Conservation (phyloP, 495 filamentous ascomycete species). For the Lepraria neglecta region DNA sequence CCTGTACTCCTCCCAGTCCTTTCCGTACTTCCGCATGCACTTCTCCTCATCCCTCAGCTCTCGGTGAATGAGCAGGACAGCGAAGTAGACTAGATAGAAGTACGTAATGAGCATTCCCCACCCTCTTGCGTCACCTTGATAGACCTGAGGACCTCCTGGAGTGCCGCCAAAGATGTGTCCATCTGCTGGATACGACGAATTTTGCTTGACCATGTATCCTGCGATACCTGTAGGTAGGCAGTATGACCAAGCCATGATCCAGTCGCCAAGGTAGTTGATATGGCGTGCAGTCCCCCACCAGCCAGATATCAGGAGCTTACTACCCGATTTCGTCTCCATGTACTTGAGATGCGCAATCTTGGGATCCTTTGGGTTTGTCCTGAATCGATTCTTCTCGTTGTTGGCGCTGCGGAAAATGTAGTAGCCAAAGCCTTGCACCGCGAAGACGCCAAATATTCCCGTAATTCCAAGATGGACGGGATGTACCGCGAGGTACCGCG, state of each 20-base stretch:
- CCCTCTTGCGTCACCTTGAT: constrained; percentile 65
- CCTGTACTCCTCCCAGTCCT: constrained; percentile 88
- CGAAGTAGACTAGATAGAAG: constrained; percentile 94
- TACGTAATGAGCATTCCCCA: constrained; percentile 88
- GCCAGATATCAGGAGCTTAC: constrained; percentile 72
- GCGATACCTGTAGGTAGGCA: constrained; percentile 83
- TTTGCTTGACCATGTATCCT: constrained; percentile 59
- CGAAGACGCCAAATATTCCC: constrained; percentile 56
- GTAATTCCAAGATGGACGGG: constrained; percentile 65
- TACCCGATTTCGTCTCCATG: constrained; percentile 78
- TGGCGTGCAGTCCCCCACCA: constrained; percentile 95
- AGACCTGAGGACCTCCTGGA: constrained; percentile 45
- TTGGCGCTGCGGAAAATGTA: constrained; percentile 88
- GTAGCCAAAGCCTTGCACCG: constrained; percentile 64
- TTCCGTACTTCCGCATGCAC: constrained; percentile 85
- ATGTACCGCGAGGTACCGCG: constrained; percentile 79
- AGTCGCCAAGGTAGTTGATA: constrained; percentile 98
- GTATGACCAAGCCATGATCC: constrained; percentile 90
- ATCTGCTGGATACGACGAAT: constrained; percentile 23
- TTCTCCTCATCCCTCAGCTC: constrained; percentile 88
- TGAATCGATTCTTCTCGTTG: constrained; percentile 90
- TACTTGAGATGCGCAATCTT: constrained; percentile 73
- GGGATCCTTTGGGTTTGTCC: constrained; percentile 80
- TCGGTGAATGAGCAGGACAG: constrained; percentile 80
- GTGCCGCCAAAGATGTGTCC: constrained; percentile 51